Base-by-base conservation (phyloP, 2,329 filamentous ascomycete species). In the Hymenoscyphus fraxineus region DNA sequence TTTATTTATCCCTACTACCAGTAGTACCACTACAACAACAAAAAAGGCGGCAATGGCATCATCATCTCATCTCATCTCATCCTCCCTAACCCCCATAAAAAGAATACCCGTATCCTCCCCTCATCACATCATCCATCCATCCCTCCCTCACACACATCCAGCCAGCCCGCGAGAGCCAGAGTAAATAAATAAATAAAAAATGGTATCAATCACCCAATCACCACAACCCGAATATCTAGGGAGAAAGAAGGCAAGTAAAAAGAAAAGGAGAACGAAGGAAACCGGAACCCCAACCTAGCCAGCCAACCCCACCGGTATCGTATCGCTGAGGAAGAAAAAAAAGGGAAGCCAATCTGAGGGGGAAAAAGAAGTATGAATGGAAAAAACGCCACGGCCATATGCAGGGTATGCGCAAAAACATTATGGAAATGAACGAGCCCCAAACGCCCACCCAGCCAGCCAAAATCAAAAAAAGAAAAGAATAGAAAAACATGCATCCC, bases 331-430 rank as follows among this genome's bases (percentile, higher is more conserved):
- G 47, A 54, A 51, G n/a, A 51, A 27, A 9, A n/a, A 44, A 5
- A 54, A 13, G 19, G 5, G n/a, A 51, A 51, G 19, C 9, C 35
- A 35, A 35, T 35, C 35, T 35, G 35, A 35, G 35, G 35, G 27
- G 27, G 27, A 27, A 2, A 35, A 35, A n/a, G n/a, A 5, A 35
- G 9, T 10, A 35, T 35, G 6, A 27, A 54, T 19, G 19, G 41
- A 44, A 16, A 19, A 19, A 58, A 67, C 66, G 58, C 67, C 64
- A 64, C 40, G 66, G 31, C 60, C 64, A 60, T 61, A 70, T 70
- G 67, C 67, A 62, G 69, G 69, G 69, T 71, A 71, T 68, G 63
- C 62, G 66, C 68, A 60, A 40, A 55, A 56, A 59, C 54, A 66
- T 62, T 41, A 62, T 66, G 31, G 61, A 61, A 32, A 60, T 63